phyloP scores from a whole-genome alignment of 805 yeast genomes.

The Debaryomyces maramus region DNA sequence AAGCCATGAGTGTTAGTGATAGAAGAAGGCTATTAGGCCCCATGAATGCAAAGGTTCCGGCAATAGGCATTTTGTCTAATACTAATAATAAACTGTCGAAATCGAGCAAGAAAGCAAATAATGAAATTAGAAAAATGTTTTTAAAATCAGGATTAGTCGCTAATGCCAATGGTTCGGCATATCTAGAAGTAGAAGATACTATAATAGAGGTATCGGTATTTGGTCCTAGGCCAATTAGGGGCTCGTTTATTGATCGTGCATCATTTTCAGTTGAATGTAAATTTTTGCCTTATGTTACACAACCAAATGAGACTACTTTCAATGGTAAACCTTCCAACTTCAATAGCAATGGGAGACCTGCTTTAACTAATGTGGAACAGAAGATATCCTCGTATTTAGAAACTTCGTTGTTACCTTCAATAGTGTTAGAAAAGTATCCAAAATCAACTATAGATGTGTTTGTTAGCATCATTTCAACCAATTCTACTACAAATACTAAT shows the following conservation, averaged over 20 bases:
- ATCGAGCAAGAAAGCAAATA: slow-evolving; percentile 15
- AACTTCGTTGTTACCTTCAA: slow-evolving; percentile 51
- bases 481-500: slow-evolving; percentile 18
- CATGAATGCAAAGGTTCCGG: slow-evolving; percentile 50
- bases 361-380: slow-evolving; percentile 43
- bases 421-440: slow-evolving; percentile 74
- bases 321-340: slow-evolving; percentile 20
- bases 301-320: slow-evolving; percentile 34
- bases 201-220: slow-evolving; percentile 69
- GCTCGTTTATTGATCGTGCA: slow-evolving; percentile 68
- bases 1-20: slow-evolving; percentile 56
- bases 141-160: slow-evolving; percentile 63
- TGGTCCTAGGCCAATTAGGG: slow-evolving; percentile 87
- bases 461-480: slow-evolving; percentile 61
- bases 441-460: slow-evolving; percentile 84
- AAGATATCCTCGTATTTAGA: slow-evolving; percentile 52
- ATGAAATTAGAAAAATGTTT: slow-evolving; percentile 47
- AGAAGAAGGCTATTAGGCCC: slow-evolving; percentile 91
- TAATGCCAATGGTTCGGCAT: slow-evolving; percentile 82
- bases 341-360: slow-evolving; percentile 27
- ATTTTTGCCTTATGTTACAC: slow-evolving; percentile 50
- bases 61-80: slow-evolving; percentile 12
- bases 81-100: slow-evolving; percentile 6
- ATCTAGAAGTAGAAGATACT: slow-evolving; percentile 64
- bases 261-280: slow-evolving; percentile 60